Conservation (phyloP, 164 flowering plant genomes). For the Tetracentron sinense region DNA sequence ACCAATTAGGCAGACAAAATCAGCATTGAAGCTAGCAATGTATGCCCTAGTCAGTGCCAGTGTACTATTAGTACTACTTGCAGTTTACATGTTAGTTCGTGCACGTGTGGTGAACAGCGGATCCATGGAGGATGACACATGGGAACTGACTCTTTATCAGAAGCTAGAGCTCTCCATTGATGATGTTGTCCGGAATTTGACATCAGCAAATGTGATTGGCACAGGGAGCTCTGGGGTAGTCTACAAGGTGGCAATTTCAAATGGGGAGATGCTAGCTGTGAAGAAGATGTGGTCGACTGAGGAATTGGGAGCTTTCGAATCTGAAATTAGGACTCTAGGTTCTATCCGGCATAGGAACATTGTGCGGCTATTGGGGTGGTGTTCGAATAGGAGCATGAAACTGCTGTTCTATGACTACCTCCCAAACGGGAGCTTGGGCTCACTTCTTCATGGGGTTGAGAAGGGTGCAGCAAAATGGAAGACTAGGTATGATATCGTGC, state of each 20-base stretch:
- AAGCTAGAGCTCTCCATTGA: conserved; percentile 74
- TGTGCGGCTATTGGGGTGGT: conserved; percentile 80
- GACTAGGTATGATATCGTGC: conserved; percentile 53
- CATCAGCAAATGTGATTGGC: conserved; percentile 79
- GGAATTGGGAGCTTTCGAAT: conserved; percentile 66
- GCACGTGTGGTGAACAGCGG: conserved; percentile 25
- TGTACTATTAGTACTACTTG: conserved; percentile 57
- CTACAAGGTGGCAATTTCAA: conserved; percentile 57
- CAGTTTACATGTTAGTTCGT: conserved; percentile 53
- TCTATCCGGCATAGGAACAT: conserved; percentile 87
- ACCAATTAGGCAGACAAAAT: conserved; percentile 17
- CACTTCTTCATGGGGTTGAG: conserved; percentile 66
- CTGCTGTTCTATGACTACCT: conserved; percentile 81
- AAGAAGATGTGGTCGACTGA: conserved; percentile 89
- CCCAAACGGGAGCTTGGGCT: conserved; percentile 85
- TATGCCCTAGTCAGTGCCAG: conserved; percentile 60
- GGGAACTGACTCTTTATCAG: conserved; percentile 92
- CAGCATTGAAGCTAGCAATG: conserved; percentile 62
- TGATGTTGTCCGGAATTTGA: conserved; percentile 53
- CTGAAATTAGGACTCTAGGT: conserved; percentile 76
- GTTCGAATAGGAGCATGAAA: conserved; percentile 54
- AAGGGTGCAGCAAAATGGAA: conserved; percentile 84
- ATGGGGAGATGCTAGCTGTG: conserved; percentile 69
- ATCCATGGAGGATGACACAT: conserved; percentile 32
- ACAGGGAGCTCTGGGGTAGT: conserved; percentile 97